phyloP scores from a whole-genome alignment of 352 stramenopile genomes.

The Globisporangium perplexum region DNA sequence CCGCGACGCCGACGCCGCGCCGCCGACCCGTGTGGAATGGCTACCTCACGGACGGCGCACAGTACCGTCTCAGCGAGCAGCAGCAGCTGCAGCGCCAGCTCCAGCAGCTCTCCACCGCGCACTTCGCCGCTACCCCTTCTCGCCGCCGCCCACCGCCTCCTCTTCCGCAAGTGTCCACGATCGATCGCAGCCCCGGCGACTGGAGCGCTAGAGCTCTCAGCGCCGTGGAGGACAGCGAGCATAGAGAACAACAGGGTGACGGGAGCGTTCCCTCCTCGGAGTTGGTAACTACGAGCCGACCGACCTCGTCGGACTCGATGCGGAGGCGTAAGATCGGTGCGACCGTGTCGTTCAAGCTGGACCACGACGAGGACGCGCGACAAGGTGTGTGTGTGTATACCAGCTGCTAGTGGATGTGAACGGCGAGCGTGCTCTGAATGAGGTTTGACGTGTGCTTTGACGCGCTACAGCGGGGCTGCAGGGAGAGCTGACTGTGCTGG shows the following conservation, averaged over 20 bases:
- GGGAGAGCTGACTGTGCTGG: conserved; percentile 29
- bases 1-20: conserved; percentile 3
- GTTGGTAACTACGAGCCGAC: neutral
- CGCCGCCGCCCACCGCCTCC: conserved; percentile 7
- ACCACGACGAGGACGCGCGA: conserved; percentile 13
- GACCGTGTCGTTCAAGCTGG: conserved; percentile 26
- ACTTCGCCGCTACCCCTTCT: conserved; percentile 15
- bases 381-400: conserved; percentile 4
- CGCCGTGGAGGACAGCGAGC: neutral
- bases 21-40: conserved; percentile 40
- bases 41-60: conserved; percentile 41
- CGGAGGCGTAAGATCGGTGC: conserved; percentile 15
- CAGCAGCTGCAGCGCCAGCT: conserved; percentile 33
- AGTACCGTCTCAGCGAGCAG: conserved; percentile 44
- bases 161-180: neutral
- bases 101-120: conserved; percentile 33
- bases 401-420: neutral
- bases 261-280: neutral
- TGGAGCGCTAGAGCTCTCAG: neutral
- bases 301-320: conserved; percentile 5
- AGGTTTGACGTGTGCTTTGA: neutral
- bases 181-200: neutral
- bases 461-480: conserved; percentile 16
- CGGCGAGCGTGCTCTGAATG: neutral
- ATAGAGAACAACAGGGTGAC: neutral